phyloP scores from a whole-genome alignment of 768 basidiomycete species.

The Clitopilus hobsonii region DNA sequence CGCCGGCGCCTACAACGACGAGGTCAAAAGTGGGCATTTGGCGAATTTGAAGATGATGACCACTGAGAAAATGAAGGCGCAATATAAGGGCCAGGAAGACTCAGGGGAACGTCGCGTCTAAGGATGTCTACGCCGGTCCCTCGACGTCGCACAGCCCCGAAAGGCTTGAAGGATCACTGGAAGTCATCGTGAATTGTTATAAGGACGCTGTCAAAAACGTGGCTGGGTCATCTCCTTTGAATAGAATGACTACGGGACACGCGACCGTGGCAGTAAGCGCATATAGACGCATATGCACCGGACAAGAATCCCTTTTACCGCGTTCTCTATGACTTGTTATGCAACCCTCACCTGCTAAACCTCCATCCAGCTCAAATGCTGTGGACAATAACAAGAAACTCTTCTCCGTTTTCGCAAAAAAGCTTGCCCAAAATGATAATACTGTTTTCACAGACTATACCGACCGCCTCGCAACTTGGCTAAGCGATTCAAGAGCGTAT shows the following conservation, averaged over 20 bases:
- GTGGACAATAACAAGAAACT: constrained; percentile 30
- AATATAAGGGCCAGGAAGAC: constrained; percentile 9
- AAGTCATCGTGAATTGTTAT: not conserved
- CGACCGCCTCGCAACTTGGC: constrained; percentile 39
- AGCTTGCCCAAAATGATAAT: constrained; percentile 23
- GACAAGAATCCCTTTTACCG: too few species aligned
- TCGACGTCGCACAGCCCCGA: not conserved
- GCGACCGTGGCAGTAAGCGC: not conserved
- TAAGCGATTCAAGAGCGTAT: constrained; percentile 45
- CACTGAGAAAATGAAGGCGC: constrained; percentile 9
- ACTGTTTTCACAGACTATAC: constrained; percentile 19
- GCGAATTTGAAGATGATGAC: constrained; percentile 4
- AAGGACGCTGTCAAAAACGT: not conserved
- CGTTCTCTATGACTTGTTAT: not conserved
- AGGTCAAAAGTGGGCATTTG: constrained; percentile 56
- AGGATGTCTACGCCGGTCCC: not conserved
- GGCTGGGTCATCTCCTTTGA: not conserved
- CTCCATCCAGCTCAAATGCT: constrained; percentile 9
- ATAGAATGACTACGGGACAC: not conserved
- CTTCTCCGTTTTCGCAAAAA: constrained; percentile 28
- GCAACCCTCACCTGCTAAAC: not conserved
- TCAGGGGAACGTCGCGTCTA: constrained; percentile 1
- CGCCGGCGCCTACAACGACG: constrained; percentile 77
- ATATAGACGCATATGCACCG: not conserved
- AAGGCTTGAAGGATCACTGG: not conserved